phyloP scores from a whole-genome alignment of 164 flowering plant species.

The Vitis rotundifolia region DNA sequence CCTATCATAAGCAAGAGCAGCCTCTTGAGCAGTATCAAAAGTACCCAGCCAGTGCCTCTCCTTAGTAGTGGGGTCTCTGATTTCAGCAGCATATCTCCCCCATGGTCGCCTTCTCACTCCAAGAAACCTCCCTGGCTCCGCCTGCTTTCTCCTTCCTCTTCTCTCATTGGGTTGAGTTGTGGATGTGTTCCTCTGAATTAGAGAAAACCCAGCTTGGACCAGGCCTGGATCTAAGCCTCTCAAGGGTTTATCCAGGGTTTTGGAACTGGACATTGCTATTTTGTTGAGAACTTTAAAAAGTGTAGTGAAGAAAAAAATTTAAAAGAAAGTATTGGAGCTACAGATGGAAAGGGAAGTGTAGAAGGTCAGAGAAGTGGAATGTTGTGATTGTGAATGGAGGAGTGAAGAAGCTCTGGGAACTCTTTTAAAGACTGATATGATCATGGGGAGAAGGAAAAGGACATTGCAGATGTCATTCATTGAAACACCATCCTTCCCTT shows the following conservation, averaged over 20 bases:
- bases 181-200: constrained; percentile 54
- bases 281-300: background rate
- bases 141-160: constrained; percentile 71
- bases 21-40: constrained; percentile 96
- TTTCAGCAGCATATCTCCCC: constrained; percentile 97
- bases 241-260: constrained; percentile 35
- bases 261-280: constrained; percentile 41
- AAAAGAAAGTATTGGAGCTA: constrained; percentile 1
- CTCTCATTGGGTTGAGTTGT: constrained; percentile 42
- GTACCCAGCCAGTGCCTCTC: constrained; percentile 98
- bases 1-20: constrained; percentile 94
- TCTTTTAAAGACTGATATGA: constrained; percentile 37
- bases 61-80: constrained; percentile 90
- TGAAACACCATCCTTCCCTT: constrained; percentile 24
- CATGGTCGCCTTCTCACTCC: constrained; percentile 92
- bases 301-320: background rate
- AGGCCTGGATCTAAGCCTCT: constrained; percentile 18
- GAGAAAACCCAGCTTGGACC: constrained; percentile 44
- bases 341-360: background rate
- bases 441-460: constrained; percentile 27
- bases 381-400: background rate
- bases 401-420: background rate
- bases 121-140: constrained; percentile 87
- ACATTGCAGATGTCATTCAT: constrained; percentile 36
- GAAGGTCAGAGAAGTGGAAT: constrained; percentile 1